Percentiles rank a stretch among this genome's conserved stretches.
These are phyloP conservation scores for Sphagnum fallax DNA, from an alignment of 228 moss, liverwort and hornwort genomes.

Conservation along the genomic window DNA sequence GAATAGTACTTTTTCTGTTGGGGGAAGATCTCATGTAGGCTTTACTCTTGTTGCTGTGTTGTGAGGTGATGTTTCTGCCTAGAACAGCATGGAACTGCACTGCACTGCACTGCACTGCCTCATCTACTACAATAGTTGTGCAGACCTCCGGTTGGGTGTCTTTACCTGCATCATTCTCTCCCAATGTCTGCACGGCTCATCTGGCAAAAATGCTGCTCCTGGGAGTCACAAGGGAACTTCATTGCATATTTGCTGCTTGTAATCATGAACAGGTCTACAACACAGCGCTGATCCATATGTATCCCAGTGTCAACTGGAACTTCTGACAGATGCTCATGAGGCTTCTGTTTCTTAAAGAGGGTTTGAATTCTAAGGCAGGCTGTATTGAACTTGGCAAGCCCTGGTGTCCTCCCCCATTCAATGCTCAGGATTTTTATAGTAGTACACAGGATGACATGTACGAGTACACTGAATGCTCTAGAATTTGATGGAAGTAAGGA, in stretches of 20 bases:
- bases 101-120: constrained; percentile 86
- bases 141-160: constrained; percentile 50
- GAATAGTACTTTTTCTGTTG: background rate
- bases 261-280: constrained; percentile 29
- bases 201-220: constrained; percentile 58
- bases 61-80: constrained; percentile 98
- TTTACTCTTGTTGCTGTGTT: constrained; percentile 99
- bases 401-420: too few relatives aligned
- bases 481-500: too few relatives aligned
- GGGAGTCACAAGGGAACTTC: constrained; percentile 36
- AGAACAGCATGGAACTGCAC: constrained; percentile 99
- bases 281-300: too few relatives aligned
- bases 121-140: constrained; percentile 63
- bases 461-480: too few relatives aligned
- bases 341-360: too few relatives aligned
- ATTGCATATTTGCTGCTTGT: constrained; percentile 54
- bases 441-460: too few relatives aligned
- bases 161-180: constrained; percentile 52
- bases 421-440: too few relatives aligned
- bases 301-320: too few relatives aligned
- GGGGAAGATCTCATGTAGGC: constrained; percentile 85
- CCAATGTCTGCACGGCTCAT: constrained; percentile 60
- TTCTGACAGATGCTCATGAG: too few relatives aligned
- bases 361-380: too few relatives aligned
- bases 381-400: too few relatives aligned